A percentile compares a stretch with the other conserved stretches of the same genome.
phyloP scores from a whole-genome alignment of 768 basidiomycete genomes.

The Mycena haematopus region DNA sequence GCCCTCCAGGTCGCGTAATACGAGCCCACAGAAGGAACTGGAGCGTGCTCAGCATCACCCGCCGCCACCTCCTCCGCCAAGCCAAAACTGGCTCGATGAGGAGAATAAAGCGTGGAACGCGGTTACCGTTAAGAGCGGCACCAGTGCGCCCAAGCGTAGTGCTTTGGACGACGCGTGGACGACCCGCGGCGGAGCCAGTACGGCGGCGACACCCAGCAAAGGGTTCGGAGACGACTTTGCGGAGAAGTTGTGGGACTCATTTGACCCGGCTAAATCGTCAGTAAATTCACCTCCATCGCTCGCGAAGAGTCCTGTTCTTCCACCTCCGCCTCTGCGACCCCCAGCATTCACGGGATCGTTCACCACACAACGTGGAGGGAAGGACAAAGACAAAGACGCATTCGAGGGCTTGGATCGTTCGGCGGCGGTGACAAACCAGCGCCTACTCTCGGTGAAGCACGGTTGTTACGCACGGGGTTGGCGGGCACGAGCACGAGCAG shows the following conservation, averaged over 20 bases:
- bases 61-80: slow-evolving; percentile 16
- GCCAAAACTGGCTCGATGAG: slow-evolving; percentile 46
- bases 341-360: slow-evolving; percentile 39
- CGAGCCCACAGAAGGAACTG: slow-evolving; percentile 41
- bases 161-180: slow-evolving; percentile 49
- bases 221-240: slow-evolving; percentile 77
- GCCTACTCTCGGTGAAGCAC: slow-evolving; percentile 78
- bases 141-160: slow-evolving; percentile 28
- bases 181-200: slow-evolving; percentile 35
- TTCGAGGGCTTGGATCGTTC: slow-evolving; percentile 76
- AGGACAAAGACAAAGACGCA: slow-evolving; percentile 73
- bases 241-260: slow-evolving; percentile 60
- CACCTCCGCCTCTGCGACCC: slow-evolving; percentile 31
- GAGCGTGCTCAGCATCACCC: slow-evolving; percentile 21
- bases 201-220: slow-evolving; percentile 32
- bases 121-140: slow-evolving; percentile 37
- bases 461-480: slow-evolving; percentile 73
- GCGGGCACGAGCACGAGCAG: slow-evolving; percentile 56
- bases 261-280: slow-evolving; percentile 40
- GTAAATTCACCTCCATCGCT: slow-evolving; percentile 17
- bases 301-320: slow-evolving; percentile 25
- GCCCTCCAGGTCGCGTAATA: slow-evolving; percentile 38
- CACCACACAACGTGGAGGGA: slow-evolving; percentile 13
- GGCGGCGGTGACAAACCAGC: slow-evolving; percentile 51
- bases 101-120: slow-evolving; percentile 58